A percentile compares a stretch with the other conserved stretches of the same genome.
phyloP scores from a whole-genome alignment of 108 stramenopile genomes.

The Pseudonitzschia delicatissima region DNA sequence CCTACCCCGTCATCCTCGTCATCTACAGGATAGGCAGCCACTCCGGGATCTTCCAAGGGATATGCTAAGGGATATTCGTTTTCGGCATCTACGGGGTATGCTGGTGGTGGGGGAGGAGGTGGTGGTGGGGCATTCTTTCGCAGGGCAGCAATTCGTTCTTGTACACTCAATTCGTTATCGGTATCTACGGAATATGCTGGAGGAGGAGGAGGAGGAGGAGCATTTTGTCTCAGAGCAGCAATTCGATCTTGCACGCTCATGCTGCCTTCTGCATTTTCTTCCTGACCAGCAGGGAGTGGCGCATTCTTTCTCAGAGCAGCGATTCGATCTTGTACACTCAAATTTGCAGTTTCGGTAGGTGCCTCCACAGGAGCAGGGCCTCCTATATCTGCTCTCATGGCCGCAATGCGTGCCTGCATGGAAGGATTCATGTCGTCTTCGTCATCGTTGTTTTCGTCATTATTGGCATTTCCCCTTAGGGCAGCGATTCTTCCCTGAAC shows the following conservation, averaged over 20 bases:
- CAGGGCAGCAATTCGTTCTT: slow-evolving; percentile 5
- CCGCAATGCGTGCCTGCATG: slow-evolving; percentile 35
- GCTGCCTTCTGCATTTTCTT: too few species aligned
- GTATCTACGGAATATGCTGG: slow-evolving; percentile 10
- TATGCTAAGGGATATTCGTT: slow-evolving; percentile 1
- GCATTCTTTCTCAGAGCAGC: neutral
- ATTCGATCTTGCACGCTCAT: neutral
- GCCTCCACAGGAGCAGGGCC: neutral
- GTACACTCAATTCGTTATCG: neutral
- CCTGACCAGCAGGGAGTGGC: too few species aligned
- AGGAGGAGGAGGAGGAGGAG: neutral
- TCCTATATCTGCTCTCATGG: slow-evolving; percentile 15
- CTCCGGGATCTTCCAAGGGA: slow-evolving; percentile 16
- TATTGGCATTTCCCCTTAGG: slow-evolving; percentile 9
- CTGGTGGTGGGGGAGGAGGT: slow-evolving; percentile 6
- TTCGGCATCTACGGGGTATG: neutral
- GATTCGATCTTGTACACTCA: slow-evolving; percentile 10
- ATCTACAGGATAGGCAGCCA: slow-evolving; percentile 35
- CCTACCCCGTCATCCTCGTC: neutral
- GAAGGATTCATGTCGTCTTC: slow-evolving; percentile 20
- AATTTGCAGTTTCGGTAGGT: neutral
- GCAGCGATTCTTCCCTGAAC: neutral
- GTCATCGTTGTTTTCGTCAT: neutral
- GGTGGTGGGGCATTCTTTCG: neutral
- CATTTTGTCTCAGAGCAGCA: neutral